phyloP scores from a whole-genome alignment of 306 rosid genomes.

The Vigna trinervia region DNA sequence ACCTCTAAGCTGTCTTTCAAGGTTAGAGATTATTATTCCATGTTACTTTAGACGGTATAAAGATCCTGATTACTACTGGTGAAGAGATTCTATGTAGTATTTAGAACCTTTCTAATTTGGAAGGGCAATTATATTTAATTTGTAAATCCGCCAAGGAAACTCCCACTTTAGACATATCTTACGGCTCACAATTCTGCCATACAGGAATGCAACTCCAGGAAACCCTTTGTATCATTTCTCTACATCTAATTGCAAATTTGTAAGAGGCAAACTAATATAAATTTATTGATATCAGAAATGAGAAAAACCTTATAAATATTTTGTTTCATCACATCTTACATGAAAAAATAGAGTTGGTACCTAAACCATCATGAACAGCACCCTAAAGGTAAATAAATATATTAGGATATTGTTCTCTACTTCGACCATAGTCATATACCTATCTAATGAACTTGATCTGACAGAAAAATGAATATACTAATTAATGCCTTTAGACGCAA shows the following conservation, averaged over 20 bases:
- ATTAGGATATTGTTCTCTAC: no score
- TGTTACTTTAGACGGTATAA: conserved; percentile 19
- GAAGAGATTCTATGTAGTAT: neutral
- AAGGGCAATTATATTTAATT: conserved; percentile 11
- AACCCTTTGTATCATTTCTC: neutral
- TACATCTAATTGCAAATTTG: conserved; percentile 8
- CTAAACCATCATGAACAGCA: conserved; percentile 10
- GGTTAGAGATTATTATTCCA: neutral
- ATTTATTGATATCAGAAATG: conserved; percentile 5
- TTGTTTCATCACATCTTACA: neutral
- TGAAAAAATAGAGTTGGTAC: neutral
- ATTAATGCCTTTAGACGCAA: conserved; percentile 1
- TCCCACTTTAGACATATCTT: conserved; percentile 3
- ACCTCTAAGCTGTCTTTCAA: neutral
- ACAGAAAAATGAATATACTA: neutral
- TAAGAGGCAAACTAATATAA: neutral
- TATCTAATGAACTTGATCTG: neutral
- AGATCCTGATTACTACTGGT: neutral
- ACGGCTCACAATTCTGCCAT: conserved; percentile 7
- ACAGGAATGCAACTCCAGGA: neutral
- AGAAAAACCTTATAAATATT: neutral
- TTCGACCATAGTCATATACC: neutral
- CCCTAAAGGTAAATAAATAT: no score
- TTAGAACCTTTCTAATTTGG: neutral
- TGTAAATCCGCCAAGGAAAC: conserved; percentile 12